Evolutionary conservation across 768 basidiomycete genomes (phyloP).

Genomic region (Lyophyllum decastes): DNA sequence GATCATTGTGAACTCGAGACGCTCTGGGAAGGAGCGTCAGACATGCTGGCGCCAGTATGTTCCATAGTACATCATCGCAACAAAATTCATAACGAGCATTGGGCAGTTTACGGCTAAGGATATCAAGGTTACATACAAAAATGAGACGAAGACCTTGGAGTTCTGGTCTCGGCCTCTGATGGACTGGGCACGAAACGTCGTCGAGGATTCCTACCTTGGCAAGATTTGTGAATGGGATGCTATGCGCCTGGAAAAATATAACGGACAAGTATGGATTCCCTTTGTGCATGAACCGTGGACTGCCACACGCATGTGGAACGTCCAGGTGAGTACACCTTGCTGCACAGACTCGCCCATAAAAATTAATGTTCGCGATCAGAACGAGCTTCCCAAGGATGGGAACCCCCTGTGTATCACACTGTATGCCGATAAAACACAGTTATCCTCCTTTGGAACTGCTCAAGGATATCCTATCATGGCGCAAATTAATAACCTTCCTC

Average conservation of each 20-base stretch:
- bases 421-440: no score
- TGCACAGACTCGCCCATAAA: not conserved
- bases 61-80: not conserved
- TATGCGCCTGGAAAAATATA: constrained; percentile 25
- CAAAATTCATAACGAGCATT: not conserved
- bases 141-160: constrained; percentile 24
- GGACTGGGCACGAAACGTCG: not conserved
- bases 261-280: constrained; percentile 24
- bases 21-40: constrained; percentile 14
- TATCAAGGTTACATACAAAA: not conserved
- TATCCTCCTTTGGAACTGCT: not conserved
- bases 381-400: not conserved
- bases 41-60: constrained; percentile 16
- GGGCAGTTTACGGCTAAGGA: not conserved
- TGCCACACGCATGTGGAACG: constrained; percentile 34
- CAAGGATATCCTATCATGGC: not conserved
- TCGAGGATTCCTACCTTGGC: constrained; percentile 24
- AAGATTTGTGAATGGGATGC: constrained; percentile 34
- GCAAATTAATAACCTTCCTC: not conserved
- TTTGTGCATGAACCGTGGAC: constrained; percentile 40
- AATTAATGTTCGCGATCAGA: no score
- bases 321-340: no score
- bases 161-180: no score
- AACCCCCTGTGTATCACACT: not conserved
- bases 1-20: constrained; percentile 15